Evolutionary conservation across 2,329 filamentous ascomycete species (phyloP).

Genomic region (Botrytis medusae): DNA sequence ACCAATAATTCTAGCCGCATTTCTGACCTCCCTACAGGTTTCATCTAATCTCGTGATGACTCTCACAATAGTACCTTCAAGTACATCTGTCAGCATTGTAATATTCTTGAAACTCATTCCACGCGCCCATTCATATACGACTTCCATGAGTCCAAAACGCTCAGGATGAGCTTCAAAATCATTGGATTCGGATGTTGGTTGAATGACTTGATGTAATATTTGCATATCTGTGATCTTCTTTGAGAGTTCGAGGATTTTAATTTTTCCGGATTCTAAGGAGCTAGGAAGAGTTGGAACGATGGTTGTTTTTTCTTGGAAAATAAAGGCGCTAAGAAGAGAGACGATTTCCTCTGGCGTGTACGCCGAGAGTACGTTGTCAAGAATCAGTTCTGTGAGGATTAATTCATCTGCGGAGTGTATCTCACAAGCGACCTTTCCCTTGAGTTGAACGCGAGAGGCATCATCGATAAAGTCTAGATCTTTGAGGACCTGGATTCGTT

Average conservation of each 20-base stretch:
- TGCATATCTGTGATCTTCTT: slow-evolving; percentile 92
- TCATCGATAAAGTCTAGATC: slow-evolving; percentile 92
- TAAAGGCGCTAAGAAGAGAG: slow-evolving; percentile 87
- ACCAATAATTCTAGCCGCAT: slow-evolving; percentile 90
- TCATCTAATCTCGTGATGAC: slow-evolving; percentile 94
- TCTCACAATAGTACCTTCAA: slow-evolving; percentile 95
- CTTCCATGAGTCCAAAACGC: slow-evolving; percentile 91
- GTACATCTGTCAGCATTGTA: slow-evolving; percentile 89
- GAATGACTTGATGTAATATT: slow-evolving; percentile 86
- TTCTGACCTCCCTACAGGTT: slow-evolving; percentile 96
- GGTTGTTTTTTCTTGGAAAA: slow-evolving; percentile 96
- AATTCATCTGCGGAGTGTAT: slow-evolving; percentile 97
- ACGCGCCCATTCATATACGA: slow-evolving; percentile 97
- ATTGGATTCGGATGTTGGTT: slow-evolving; percentile 84
- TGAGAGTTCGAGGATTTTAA: slow-evolving; percentile 83
- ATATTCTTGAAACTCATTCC: slow-evolving; percentile 99
- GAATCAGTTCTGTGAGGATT: slow-evolving; percentile 90
- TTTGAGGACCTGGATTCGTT: slow-evolving; percentile 86
- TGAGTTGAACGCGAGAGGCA: slow-evolving; percentile 83
- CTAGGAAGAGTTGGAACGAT: slow-evolving; percentile 76
- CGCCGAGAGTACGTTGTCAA: slow-evolving; percentile 93
- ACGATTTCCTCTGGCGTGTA: slow-evolving; percentile 97
- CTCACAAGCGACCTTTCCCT: slow-evolving; percentile 97
- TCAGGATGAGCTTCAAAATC: slow-evolving; percentile 79
- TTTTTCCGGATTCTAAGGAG: slow-evolving; percentile 76